Conservation (phyloP, 306 rosid genomes). For the Cyamopsis tetragonoloba region DNA sequence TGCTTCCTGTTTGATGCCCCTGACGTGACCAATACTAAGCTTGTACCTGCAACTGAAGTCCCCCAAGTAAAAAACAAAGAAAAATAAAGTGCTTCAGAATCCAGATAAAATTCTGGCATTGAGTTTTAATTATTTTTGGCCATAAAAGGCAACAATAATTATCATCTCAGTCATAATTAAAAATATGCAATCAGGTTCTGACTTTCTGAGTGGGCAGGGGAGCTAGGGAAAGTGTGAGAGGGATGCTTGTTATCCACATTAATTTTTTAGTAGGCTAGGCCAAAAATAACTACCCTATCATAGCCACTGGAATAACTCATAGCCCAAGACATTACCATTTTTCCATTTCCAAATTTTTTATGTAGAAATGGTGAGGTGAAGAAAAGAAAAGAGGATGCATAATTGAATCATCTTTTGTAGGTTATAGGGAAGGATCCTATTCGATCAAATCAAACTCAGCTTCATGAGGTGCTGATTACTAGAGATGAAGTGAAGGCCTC, state of each 20-base stretch:
- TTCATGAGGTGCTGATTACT: too few species aligned
- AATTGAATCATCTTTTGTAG: not conserved
- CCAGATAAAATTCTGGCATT: constrained; percentile 24
- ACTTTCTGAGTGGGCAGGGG: constrained; percentile 18
- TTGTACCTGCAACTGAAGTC: not conserved
- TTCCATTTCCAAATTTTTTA: not conserved
- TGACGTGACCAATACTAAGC: constrained; percentile 43
- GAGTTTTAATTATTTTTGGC: not conserved
- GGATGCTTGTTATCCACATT: not conserved
- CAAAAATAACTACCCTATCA: constrained; percentile 26
- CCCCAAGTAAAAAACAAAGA: not conserved
- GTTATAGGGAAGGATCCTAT: too few species aligned
- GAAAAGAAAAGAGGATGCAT: not conserved
- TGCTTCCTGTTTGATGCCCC: constrained; percentile 1
- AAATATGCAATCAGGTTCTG: constrained; percentile 20
- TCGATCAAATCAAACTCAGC: too few species aligned
- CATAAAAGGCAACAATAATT: constrained; percentile 10
- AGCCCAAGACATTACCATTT: not conserved
- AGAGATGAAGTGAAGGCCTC: too few species aligned
- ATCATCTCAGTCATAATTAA: not conserved
- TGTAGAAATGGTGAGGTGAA: not conserved
- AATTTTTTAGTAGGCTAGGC: constrained; percentile 8
- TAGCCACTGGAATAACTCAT: not conserved
- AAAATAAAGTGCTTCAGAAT: not conserved
- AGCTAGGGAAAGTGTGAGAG: not conserved